Base-by-base conservation (phyloP, 495 filamentous ascomycete species). In the Lasiosphaeria hispida region DNA sequence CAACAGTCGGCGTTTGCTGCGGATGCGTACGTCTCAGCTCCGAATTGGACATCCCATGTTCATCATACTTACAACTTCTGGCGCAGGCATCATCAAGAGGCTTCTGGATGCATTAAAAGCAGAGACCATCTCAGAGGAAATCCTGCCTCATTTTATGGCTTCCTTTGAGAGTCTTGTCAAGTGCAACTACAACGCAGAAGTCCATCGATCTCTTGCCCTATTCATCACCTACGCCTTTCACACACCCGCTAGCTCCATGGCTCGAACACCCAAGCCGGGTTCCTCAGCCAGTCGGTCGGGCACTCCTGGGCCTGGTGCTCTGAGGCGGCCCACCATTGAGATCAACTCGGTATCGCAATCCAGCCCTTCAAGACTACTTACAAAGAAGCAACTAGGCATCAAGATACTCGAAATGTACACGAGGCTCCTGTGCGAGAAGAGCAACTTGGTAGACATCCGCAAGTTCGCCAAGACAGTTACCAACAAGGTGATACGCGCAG, bases 391-490 rank as follows among this genome's bases (percentile, higher is more conserved):
- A 49, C 73, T 96, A 43, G 92, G 90, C 8, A 76, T 86, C 38
- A 84, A 83, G 58, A 81, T 97, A 53, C 74, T 98, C 40, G 85
- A 87, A 59, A 83, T 97, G 76, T 95, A 95, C 64, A 77, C 87
- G n/a, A 77, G 88, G 35, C 72, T 96, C 2, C 76, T 97, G n/a
- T 96, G 90, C 63, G 84, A 88, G 51, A 82, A 84, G 61, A 76
- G 77, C 39, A 89, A 87, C 58, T 70, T 76, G 11, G 72, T 66
- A n/a, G 86, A 86, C 37, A 85, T 96, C 50, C 84, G 83, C 64
- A 93, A 89, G 63, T 98, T 98, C 75, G 91, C 93, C 13, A 90
- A 87, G 73, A 94, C 92, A 1, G 93, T 97, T 3, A 97, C 95
- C 30, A 96, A 93, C 61, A 97, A 96, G 85, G 92, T 94, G 78